Evolutionary conservation across 306 rosid genomes (phyloP).

Genomic region (Styphnolobium japonicum): DNA sequence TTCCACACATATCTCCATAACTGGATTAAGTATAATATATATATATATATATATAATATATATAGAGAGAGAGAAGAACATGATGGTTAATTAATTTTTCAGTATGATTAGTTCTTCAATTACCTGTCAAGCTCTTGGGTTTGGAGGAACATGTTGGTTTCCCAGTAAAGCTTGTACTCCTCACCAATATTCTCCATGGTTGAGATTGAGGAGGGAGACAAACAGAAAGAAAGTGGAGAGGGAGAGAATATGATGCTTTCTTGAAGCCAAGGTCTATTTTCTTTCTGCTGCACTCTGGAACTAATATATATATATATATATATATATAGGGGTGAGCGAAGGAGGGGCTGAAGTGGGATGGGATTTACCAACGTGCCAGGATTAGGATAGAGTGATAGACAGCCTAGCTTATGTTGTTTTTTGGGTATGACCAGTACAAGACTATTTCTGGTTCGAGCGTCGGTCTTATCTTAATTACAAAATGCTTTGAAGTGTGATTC

Average conservation of each 20-base stretch:
- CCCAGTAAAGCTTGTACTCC: slow-evolving; percentile 71
- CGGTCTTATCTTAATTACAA: no score
- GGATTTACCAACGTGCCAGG: neutral
- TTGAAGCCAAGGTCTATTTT: neutral
- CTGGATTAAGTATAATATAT: neutral
- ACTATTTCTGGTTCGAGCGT: no score
- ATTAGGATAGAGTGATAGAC: no score
- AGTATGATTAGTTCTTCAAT: neutral
- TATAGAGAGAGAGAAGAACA: no score
- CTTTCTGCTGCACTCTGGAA: neutral
- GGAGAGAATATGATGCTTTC: neutral
- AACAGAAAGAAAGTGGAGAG: neutral
- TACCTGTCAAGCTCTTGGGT: slow-evolving; percentile 79
- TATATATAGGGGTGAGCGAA: neutral
- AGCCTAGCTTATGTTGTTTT: no score
- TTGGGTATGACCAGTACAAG: no score
- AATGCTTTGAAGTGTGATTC: no score
- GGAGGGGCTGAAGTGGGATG: no score
- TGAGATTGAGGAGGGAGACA: neutral
- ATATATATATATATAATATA: no score
- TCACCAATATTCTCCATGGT: slow-evolving; percentile 68
- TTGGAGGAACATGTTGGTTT: slow-evolving; percentile 66
- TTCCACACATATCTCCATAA: no score
- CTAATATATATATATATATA: slow-evolving; percentile 21
- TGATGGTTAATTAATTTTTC: neutral